Conservation (phyloP, 805 yeast species). For the Cyberlindnera suaveolens region DNA sequence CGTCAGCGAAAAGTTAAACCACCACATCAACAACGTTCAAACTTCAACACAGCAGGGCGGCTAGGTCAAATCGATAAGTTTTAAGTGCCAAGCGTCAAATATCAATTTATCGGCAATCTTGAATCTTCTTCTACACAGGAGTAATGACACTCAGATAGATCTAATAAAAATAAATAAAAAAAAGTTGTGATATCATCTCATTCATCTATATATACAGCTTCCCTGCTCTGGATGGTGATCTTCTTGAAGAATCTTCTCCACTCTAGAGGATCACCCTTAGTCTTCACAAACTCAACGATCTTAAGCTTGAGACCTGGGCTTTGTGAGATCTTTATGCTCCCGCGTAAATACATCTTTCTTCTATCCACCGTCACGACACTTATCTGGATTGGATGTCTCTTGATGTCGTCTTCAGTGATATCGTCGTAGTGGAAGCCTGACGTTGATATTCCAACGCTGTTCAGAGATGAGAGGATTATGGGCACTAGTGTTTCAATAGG, state of each 20-base stretch:
- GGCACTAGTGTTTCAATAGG: constrained; percentile 39
- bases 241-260: constrained; percentile 65
- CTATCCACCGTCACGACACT: constrained; percentile 36
- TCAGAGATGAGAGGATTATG: constrained; percentile 35
- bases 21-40: no score
- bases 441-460: constrained; percentile 34
- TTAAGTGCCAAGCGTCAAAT: no score
- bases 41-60: neutral
- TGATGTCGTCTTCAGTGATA: constrained; percentile 6
- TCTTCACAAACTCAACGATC: constrained; percentile 48
- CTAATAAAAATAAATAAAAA: neutral
- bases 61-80: neutral
- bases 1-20: no score
- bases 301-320: constrained; percentile 34
- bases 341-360: constrained; percentile 38
- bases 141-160: neutral
- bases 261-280: constrained; percentile 64
- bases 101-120: neutral
- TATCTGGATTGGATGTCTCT: constrained; percentile 13
- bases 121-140: neutral
- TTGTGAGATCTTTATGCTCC: constrained; percentile 37
- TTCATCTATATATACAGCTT: constrained; percentile 40
- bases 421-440: constrained; percentile 11
- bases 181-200: neutral
- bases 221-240: constrained; percentile 50